Base-by-base conservation (phyloP, 2,329 filamentous ascomycete species). In the Neonectria magnoliae region DNA sequence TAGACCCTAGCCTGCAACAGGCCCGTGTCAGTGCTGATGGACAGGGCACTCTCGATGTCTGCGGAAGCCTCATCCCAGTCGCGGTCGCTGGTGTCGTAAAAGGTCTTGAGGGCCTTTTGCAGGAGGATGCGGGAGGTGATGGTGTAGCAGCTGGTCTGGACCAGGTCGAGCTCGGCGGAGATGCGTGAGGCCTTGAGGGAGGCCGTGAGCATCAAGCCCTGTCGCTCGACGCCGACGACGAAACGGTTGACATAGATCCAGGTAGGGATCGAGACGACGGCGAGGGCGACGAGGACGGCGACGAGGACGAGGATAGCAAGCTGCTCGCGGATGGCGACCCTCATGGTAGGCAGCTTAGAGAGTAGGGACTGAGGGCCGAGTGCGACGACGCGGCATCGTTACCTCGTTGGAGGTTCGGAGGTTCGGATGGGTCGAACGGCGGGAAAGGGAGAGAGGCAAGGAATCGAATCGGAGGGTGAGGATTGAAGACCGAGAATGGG, bases 271-370 rank as follows among this genome's bases (percentile, higher is more conserved):
- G 93, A 89, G 66, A 97, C 86, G 66, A 97, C 89, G 60, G 91
- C 88, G 66, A 97, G 86, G 58, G 91, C 90, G 62, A 92, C 81
- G 62, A 97, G 86, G 53, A 93, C 90, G 64, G 91, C 88, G 64
- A 93, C 76, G 69, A 96, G 83, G 74, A 97, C 93, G 68, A 97
- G 85, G 78, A 90, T 85, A 70, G 89, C 93, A 73, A 98, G 86
- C 86, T 98, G 94, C 81, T 94, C 90, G 71, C 93, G 88, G 75
- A 97, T 97, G 62, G 92, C 91, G 77, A 97, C 88, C 78, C 93
- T 89, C 93, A 97, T 95, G 63, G 60, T 77, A 66, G 73, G 69
- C 68, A 71, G 70, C 66, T 65, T 75, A 73, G 55, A 65, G 67
- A 52, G 64, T 62, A 66, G 60, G 61, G 64, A 58, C 52, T 51